These are phyloP conservation scores for Nowakowskiella sp. DNA, from an alignment of 192 early-diverging fungal genomes.

Conservation along the genomic window DNA sequence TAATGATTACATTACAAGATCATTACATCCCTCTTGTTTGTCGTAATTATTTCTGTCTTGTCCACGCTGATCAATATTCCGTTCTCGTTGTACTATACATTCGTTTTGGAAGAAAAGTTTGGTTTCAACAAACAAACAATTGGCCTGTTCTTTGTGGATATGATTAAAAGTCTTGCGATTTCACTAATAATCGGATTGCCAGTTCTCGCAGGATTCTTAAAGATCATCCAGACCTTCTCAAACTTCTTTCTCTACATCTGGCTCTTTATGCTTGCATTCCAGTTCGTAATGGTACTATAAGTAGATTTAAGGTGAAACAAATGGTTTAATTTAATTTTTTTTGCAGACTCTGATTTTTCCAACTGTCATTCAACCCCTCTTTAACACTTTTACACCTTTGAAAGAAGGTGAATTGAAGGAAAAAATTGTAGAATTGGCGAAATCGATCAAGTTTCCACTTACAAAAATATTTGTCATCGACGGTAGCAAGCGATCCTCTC, in stretches of 20 bases:
- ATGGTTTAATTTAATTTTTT: too few species aligned
- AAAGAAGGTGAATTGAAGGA: slow-evolving; percentile 69
- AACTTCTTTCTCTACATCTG: slow-evolving; percentile 88
- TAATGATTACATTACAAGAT: slow-evolving; percentile 50
- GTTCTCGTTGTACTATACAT: slow-evolving; percentile 77
- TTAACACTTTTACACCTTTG: slow-evolving; percentile 90
- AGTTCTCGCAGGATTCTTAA: slow-evolving; percentile 67
- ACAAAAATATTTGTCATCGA: slow-evolving; percentile 95
- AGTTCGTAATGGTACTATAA: slow-evolving; percentile 51
- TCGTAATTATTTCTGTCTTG: slow-evolving; percentile 44
- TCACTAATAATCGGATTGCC: slow-evolving; percentile 68
- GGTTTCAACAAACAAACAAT: slow-evolving; percentile 95
- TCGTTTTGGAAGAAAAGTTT: slow-evolving; percentile 90
- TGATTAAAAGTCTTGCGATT: slow-evolving; percentile 64
- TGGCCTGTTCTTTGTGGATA: slow-evolving; percentile 71
- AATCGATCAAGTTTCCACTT: slow-evolving; percentile 78
- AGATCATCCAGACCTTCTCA: slow-evolving; percentile 73
- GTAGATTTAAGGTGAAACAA: not conserved
- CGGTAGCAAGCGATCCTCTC: slow-evolving; percentile 77
- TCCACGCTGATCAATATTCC: slow-evolving; percentile 64
- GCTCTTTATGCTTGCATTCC: slow-evolving; percentile 75
- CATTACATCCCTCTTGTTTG: slow-evolving; percentile 73
- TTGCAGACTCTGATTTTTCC: slow-evolving; percentile 91
- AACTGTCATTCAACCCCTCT: slow-evolving; percentile 94
- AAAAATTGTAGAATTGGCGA: slow-evolving; percentile 74